phyloP scores from a whole-genome alignment of 1,284 basidiomycete species.

The Trametes hirsuta region DNA sequence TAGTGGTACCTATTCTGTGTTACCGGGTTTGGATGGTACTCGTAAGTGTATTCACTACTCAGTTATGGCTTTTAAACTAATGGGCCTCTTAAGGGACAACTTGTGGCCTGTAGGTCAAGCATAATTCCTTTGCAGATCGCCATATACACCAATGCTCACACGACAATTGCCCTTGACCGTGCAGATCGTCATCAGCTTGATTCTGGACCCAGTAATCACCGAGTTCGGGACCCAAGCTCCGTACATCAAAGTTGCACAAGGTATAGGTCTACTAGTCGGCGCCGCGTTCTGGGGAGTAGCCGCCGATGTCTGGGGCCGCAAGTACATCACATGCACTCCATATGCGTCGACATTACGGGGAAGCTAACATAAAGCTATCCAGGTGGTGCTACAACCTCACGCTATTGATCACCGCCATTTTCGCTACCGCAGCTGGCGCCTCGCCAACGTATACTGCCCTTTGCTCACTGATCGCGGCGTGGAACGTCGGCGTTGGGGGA shows the following conservation, averaged over 20 bases:
- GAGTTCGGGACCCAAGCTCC: conserved; percentile 59
- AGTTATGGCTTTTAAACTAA: neutral
- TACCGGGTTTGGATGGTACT: conserved; percentile 70
- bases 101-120: conserved; percentile 55
- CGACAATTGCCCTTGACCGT: neutral
- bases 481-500: conserved; percentile 69
- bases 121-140: neutral
- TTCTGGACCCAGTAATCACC: conserved; percentile 54
- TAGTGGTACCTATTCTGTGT: conserved; percentile 44
- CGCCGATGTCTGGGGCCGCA: conserved; percentile 50
- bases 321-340: neutral
- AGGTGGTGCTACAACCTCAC: conserved; percentile 78
- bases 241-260: conserved; percentile 57
- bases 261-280: conserved; percentile 60
- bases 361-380: neutral
- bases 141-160: neutral
- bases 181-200: conserved; percentile 46
- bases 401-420: conserved; percentile 67
- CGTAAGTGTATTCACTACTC: conserved; percentile 44
- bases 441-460: conserved; percentile 56
- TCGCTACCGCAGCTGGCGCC: conserved; percentile 62
- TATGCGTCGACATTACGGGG: neutral
- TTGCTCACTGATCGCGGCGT: conserved; percentile 53
- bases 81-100: conserved; percentile 49
- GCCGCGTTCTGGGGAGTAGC: conserved; percentile 62